phyloP scores from a whole-genome alignment of 441 rosid species.

The Syzygium malaccense region DNA sequence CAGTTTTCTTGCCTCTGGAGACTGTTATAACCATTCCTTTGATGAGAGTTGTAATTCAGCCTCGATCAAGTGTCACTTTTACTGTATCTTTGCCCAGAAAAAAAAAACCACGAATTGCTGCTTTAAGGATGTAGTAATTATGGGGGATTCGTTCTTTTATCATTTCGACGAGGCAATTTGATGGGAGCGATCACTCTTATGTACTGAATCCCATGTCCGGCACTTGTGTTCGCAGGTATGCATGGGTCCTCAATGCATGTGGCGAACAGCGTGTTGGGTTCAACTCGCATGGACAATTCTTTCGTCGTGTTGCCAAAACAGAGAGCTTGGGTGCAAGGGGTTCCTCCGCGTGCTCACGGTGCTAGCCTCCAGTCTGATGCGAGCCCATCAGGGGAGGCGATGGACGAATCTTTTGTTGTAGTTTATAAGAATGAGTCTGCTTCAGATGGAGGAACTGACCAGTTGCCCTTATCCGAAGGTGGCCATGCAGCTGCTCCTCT shows the following conservation, averaged over 20 bases:
- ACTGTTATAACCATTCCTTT: neutral
- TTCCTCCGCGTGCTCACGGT: conserved; percentile 63
- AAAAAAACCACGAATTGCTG: neutral
- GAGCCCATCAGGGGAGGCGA: conserved; percentile 62
- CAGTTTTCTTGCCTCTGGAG: neutral
- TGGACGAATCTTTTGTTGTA: conserved; percentile 97
- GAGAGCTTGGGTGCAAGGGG: conserved; percentile 53
- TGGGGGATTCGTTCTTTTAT: neutral
- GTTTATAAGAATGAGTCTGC: conserved; percentile 81
- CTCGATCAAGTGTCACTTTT: neutral
- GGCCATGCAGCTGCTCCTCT: conserved; percentile 44
- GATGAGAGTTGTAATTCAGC: neutral
- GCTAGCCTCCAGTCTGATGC: conserved; percentile 49
- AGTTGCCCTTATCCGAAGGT: conserved; percentile 48
- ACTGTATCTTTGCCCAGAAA: neutral
- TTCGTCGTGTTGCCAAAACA: conserved; percentile 84
- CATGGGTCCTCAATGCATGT: conserved; percentile 73
- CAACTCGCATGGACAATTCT: conserved; percentile 92
- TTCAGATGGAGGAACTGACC: conserved; percentile 51
- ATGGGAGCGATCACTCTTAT: neutral
- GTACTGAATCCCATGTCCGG: neutral
- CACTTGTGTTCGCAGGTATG: conserved; percentile 33
- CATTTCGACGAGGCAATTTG: neutral
- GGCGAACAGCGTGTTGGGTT: conserved; percentile 65
- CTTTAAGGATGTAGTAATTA: neutral